Conservation (phyloP, 2,329 filamentous ascomycete species). For the Chlorencoelia australis region DNA sequence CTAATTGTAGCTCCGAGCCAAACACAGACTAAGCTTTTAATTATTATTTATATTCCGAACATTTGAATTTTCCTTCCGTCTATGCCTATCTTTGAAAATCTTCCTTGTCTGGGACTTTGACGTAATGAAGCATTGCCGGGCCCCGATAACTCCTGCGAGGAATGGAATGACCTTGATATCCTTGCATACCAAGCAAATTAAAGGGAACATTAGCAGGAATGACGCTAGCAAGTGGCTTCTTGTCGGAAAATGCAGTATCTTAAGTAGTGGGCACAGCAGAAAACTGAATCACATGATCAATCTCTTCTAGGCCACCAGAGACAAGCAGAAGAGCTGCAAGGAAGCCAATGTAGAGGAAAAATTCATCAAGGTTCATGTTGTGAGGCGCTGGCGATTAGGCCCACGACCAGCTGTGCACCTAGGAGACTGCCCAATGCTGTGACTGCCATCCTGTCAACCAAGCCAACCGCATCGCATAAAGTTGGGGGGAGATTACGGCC, state of each 20-base stretch:
- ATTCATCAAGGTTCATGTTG: conserved; percentile 41
- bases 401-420: conserved; percentile 42
- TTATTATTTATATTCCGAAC: too few species aligned
- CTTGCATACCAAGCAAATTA: not conserved
- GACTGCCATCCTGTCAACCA: conserved; percentile 39
- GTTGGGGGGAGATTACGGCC: conserved; percentile 41
- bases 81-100: not conserved
- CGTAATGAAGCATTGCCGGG: not conserved
- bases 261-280: not conserved
- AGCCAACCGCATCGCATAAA: conserved; percentile 32
- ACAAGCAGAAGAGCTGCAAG: not conserved
- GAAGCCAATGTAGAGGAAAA: conserved; percentile 38
- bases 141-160: not conserved
- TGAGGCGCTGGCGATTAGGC: conserved; percentile 42
- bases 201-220: not conserved
- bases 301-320: not conserved
- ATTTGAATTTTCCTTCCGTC: not conserved
- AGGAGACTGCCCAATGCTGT: conserved; percentile 43
- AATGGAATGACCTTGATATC: not conserved
- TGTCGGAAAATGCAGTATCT: not conserved
- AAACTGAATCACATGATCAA: not conserved
- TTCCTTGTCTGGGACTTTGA: not conserved
- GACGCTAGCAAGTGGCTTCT: not conserved
- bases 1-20: too few species aligned
- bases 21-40: too few species aligned